Evolutionary conservation across 2,329 filamentous ascomycete genomes (phyloP).

Genomic region (Paecilomyces fulvus): DNA sequence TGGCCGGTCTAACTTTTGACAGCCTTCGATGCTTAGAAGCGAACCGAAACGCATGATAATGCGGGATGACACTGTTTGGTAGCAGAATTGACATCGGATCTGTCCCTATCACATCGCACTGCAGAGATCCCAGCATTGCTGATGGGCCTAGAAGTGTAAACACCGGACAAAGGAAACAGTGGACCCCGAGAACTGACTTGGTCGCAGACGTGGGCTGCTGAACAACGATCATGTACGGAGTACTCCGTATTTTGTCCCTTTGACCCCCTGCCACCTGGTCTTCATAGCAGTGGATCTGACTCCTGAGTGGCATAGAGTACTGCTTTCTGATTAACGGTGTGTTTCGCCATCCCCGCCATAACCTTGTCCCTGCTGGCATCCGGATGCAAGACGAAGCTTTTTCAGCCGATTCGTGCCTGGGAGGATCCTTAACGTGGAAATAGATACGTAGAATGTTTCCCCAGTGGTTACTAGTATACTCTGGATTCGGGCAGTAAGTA

Average conservation of each 20-base stretch:
- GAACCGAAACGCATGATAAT: background rate
- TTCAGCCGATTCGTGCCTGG: background rate
- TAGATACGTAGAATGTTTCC: background rate
- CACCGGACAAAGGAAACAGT: background rate
- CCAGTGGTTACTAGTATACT: background rate
- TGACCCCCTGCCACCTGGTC: background rate
- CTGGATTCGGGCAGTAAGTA: background rate
- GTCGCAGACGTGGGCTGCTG: background rate
- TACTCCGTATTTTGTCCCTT: background rate
- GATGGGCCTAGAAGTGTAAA: background rate
- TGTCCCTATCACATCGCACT: background rate
- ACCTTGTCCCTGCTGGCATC: background rate
- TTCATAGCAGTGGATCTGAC: background rate
- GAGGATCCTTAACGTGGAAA: background rate
- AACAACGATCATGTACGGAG: background rate
- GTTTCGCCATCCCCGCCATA: background rate
- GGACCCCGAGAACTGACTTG: background rate
- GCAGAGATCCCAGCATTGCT: background rate
- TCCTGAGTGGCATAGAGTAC: background rate
- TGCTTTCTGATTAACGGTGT: background rate
- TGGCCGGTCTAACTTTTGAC: background rate
- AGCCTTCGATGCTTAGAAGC: background rate
- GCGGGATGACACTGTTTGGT: background rate
- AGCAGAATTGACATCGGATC: background rate
- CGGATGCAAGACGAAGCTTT: background rate